These are phyloP conservation scores for Fraxinus albicans DNA, from an alignment of 305 asterid species.

Conservation along the genomic window DNA sequence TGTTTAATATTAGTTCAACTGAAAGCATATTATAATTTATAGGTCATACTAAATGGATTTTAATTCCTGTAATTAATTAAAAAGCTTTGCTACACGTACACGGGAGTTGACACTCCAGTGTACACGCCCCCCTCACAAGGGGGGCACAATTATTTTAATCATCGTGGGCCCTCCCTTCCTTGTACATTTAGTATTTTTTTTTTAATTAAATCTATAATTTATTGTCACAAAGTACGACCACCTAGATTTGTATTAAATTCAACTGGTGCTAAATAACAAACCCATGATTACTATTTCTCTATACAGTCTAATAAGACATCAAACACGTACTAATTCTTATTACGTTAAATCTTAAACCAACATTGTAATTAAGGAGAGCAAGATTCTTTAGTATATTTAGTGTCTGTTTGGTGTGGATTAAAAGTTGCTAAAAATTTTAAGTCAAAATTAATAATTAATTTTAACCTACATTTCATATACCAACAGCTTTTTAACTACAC, in stretches of 20 bases:
- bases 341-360: not conserved
- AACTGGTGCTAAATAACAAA: not conserved
- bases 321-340: not conserved
- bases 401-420: not conserved
- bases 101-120: too few relatives aligned
- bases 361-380: not conserved
- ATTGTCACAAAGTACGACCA: not conserved
- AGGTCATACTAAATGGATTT: not conserved
- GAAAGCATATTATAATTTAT: not conserved
- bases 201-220: too few relatives aligned
- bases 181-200: too few relatives aligned
- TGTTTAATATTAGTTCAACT: not conserved
- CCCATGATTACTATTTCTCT: not conserved
- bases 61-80: not conserved
- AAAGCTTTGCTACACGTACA: too few relatives aligned
- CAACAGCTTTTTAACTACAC: too few relatives aligned
- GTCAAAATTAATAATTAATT: not conserved
- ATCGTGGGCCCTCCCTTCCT: too few relatives aligned
- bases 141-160: too few relatives aligned
- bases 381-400: not conserved
- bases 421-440: not conserved
- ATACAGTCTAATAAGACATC: not conserved
- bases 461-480: too few relatives aligned
- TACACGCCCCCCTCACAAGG: too few relatives aligned
- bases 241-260: not conserved